phyloP scores from a whole-genome alignment of 768 basidiomycete genomes.

The Suillus lakei region DNA sequence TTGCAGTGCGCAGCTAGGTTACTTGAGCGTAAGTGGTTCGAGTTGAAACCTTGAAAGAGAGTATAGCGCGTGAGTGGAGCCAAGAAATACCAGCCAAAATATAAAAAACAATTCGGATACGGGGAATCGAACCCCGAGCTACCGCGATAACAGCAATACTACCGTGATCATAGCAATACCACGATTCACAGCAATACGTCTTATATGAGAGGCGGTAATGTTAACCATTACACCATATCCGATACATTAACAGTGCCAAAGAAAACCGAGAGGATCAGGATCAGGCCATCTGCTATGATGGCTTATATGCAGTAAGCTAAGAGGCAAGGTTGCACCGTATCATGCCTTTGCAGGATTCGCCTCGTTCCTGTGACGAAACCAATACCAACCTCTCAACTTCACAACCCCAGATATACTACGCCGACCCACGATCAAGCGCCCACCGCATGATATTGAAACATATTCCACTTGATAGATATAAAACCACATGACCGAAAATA shows the following conservation, averaged over 20 bases:
- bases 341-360: not conserved
- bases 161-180: too few species aligned
- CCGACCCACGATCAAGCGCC: not conserved
- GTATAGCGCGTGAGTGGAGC: too few species aligned
- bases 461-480: not conserved
- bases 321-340: not conserved
- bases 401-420: not conserved
- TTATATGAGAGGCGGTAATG: constrained; percentile 8
- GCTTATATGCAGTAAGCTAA: not conserved
- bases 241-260: not conserved
- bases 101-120: constrained; percentile 44
- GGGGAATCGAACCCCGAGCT: constrained; percentile 64
- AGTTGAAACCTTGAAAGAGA: too few species aligned
- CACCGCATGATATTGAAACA: not conserved
- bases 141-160: constrained; percentile 39
- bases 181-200: too few species aligned
- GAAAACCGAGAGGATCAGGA: not conserved
- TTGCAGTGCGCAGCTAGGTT: too few species aligned
- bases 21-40: too few species aligned
- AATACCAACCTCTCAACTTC: not conserved
- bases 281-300: not conserved
- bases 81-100: too few species aligned
- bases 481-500: not conserved
- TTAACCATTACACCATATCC: constrained; percentile 11
- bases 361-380: not conserved